Evolutionary conservation across 805 yeast species (phyloP), one percentile per base, ranked within the genome.

Genomic region (Ogataea trehaloabstinens): DNA sequence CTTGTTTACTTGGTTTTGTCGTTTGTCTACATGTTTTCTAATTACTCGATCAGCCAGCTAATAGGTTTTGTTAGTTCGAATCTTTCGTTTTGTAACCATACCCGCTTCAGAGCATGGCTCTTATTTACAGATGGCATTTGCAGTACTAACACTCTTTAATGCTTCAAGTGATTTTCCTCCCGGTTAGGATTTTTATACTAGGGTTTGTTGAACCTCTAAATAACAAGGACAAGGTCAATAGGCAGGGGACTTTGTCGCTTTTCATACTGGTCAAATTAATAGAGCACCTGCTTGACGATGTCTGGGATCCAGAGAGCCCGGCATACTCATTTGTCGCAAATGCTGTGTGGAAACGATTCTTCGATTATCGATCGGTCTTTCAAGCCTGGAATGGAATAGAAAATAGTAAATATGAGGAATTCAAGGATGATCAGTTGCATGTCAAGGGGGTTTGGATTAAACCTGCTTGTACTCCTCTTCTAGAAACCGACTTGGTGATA

Each of bases 401-500:
- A 16, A 60, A 63, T 35, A 49, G 58, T 20, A 31, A 41, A 2
- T 59, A 55, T 41, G 45, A 48, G 18, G 56, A 56, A 10, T 20
- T 41, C 2, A 36, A 27, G 15, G 30, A 37, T 6, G 44, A 38
- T 4, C 38, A 30, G 8, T 7, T 12, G 4, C 22, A 35, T 6
- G 31, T 28, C 15, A 39, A 45, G 39, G 53, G 63, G 28, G 22
- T 54, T 41, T 21, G 57, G 53, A 39, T 55, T 45, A 38, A 28
- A 12, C 31, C 41, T 22, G 15, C 47, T 45, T 46, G 41, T 60
- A 68, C 70, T 49, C 58, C 34, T 37, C 34, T 29, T 1, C 32
- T 31, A 13, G 42, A 41, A 1, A 63, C 62, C 34, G 81, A 76
- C 48, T 32, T 75, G 4, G 53, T 72, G 3, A 36, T 76, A 2